Conservation (phyloP, 169 alveolate genomes). For the Plasmodium coatneyi region DNA sequence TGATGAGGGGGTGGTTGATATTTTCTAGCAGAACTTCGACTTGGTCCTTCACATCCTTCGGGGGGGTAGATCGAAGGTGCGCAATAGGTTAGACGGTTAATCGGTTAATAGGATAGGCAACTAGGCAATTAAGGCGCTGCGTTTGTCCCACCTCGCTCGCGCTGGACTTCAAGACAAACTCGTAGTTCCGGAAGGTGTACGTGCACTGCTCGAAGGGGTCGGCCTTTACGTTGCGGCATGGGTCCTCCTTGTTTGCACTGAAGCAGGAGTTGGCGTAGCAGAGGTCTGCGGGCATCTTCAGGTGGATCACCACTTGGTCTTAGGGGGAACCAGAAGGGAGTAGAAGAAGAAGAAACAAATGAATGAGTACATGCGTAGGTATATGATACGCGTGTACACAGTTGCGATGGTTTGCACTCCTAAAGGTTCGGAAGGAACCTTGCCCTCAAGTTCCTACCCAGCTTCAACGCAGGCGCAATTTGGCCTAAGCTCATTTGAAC, state of each 20-base stretch:
- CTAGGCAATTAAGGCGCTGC: background rate
- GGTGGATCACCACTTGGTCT: slow-evolving; percentile 38
- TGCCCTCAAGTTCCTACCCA: background rate
- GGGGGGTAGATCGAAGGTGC: background rate
- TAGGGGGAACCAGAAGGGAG: background rate
- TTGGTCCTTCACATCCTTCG: background rate
- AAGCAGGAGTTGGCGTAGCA: slow-evolving; percentile 61
- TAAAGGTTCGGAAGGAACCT: background rate
- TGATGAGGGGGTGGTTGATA: slow-evolving; percentile 17
- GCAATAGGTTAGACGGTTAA: too few relatives aligned
- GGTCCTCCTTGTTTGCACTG: slow-evolving; percentile 5
- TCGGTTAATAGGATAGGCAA: background rate
- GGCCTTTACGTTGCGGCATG: slow-evolving; percentile 22
- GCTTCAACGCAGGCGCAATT: background rate
- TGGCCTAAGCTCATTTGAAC: slow-evolving; percentile 5
- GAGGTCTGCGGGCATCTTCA: slow-evolving; percentile 28
- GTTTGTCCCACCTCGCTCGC: background rate
- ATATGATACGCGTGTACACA: background rate
- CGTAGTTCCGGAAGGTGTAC: slow-evolving; percentile 16
- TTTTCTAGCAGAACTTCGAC: slow-evolving; percentile 6
- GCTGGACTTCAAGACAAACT: slow-evolving; percentile 23
- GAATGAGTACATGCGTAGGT: background rate
- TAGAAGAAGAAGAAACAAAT: background rate
- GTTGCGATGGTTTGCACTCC: background rate
- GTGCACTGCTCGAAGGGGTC: slow-evolving; percentile 35